Conservation (phyloP, 345 rosid species). For the Erysimum cheiranthoides region DNA sequence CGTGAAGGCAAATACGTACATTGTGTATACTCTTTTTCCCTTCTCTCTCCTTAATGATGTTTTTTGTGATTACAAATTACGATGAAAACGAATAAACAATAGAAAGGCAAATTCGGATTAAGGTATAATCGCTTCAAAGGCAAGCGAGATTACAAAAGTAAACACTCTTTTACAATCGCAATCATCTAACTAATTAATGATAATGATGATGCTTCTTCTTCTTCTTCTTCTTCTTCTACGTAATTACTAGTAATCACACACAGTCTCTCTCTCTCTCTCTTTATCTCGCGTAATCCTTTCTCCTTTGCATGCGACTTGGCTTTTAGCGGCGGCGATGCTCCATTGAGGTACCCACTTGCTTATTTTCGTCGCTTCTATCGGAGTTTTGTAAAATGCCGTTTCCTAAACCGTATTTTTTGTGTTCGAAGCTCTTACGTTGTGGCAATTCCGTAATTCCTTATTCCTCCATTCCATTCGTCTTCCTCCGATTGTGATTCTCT, state of each 20-base stretch:
- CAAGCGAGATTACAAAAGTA: constrained; percentile 35
- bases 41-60: background rate
- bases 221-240: constrained; percentile 23
- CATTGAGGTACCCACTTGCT: constrained; percentile 43
- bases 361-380: constrained; percentile 14
- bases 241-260: constrained; percentile 16
- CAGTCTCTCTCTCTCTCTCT: background rate
- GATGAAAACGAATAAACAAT: background rate
- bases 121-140: constrained; percentile 39
- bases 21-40: constrained; percentile 24
- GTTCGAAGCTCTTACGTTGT: constrained; percentile 2
- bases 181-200: constrained; percentile 35
- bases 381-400: background rate
- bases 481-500: constrained; percentile 22
- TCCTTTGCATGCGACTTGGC: constrained; percentile 33
- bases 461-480: background rate
- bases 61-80: constrained; percentile 15
- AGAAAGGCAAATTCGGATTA: constrained; percentile 13
- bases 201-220: constrained; percentile 1
- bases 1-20: constrained; percentile 32
- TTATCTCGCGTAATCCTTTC: background rate
- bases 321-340: constrained; percentile 36
- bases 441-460: constrained; percentile 6
- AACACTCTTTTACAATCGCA: constrained; percentile 26
- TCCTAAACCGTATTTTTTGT: constrained; percentile 12